These are phyloP conservation scores for Alternaria sp. DNA, from an alignment of 2,329 filamentous ascomycete genomes.

Conservation along the genomic window DNA sequence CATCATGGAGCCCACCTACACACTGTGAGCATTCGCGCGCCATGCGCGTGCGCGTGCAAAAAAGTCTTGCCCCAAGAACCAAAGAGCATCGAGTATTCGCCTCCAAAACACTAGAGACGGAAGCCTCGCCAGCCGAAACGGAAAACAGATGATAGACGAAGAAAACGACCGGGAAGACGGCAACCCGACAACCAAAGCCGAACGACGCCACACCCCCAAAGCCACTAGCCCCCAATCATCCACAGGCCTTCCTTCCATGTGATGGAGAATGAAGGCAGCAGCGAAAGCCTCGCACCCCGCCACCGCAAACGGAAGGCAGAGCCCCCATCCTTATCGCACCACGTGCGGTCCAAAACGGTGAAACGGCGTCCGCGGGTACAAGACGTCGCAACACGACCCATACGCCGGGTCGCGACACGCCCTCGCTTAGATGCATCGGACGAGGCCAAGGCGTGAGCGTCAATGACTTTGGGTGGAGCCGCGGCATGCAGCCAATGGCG, in stretches of 20 bases:
- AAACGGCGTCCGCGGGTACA: not conserved
- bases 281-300: not conserved
- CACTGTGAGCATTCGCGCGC: not conserved
- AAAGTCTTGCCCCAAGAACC: not conserved
- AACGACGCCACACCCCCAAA: not conserved
- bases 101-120: not conserved
- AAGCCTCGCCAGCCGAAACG: not conserved
- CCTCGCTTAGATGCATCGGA: not conserved
- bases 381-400: not conserved
- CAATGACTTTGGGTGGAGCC: not conserved
- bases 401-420: not conserved
- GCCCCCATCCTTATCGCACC: not conserved
- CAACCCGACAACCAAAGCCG: not conserved
- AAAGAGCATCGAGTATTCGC: not conserved
- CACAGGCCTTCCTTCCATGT: not conserved
- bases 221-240: not conserved
- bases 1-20: not conserved
- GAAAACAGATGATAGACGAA: not conserved
- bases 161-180: conserved; percentile 1
- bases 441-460: not conserved
- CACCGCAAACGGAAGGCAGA: conserved; percentile 6
- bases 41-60: not conserved
- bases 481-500: conserved; percentile 5
- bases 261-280: not conserved
- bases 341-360: not conserved